Conservation (phyloP, 495 filamentous ascomycete species). For the Aspergillus panamensis region DNA sequence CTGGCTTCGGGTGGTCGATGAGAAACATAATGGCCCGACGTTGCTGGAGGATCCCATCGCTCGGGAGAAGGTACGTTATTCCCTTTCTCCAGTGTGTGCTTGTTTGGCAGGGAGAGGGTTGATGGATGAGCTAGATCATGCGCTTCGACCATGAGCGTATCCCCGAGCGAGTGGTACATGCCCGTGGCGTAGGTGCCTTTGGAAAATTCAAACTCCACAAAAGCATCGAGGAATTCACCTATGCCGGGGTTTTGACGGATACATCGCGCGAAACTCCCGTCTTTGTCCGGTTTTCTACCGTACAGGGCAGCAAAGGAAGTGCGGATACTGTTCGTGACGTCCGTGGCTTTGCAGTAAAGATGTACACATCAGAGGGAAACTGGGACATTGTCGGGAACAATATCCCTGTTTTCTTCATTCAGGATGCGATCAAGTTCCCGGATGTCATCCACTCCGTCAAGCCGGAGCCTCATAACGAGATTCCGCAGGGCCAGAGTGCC, state of each 20-base stretch:
- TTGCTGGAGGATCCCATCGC: constrained; percentile 82
- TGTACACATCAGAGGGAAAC: constrained; percentile 55
- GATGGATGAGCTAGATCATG: constrained; percentile 53
- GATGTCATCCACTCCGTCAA: constrained; percentile 74
- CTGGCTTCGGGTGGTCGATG: constrained; percentile 65
- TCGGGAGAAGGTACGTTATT: constrained; percentile 63
- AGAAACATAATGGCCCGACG: constrained; percentile 61
- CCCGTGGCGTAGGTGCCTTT: constrained; percentile 78
- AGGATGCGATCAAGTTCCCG: constrained; percentile 71
- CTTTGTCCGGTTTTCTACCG: constrained; percentile 80
- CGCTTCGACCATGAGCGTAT: constrained; percentile 87
- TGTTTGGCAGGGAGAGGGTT: background rate
- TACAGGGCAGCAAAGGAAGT: constrained; percentile 71
- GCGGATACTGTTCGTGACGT: constrained; percentile 81
- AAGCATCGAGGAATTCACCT: constrained; percentile 65
- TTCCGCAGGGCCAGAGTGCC: constrained; percentile 57
- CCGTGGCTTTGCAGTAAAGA: constrained; percentile 76
- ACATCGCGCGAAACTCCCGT: constrained; percentile 75
- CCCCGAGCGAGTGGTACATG: constrained; percentile 86
- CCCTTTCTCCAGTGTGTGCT: no score
- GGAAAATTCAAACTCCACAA: constrained; percentile 75
- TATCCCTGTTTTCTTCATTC: constrained; percentile 72
- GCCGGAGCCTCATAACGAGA: constrained; percentile 77
- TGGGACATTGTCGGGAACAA: constrained; percentile 79
- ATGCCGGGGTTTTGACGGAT: constrained; percentile 72